Evolutionary conservation across 495 filamentous ascomycete genomes (phyloP), one percentile per base, ranked within the genome.

Genomic region (Cenococcum geophilum): DNA sequence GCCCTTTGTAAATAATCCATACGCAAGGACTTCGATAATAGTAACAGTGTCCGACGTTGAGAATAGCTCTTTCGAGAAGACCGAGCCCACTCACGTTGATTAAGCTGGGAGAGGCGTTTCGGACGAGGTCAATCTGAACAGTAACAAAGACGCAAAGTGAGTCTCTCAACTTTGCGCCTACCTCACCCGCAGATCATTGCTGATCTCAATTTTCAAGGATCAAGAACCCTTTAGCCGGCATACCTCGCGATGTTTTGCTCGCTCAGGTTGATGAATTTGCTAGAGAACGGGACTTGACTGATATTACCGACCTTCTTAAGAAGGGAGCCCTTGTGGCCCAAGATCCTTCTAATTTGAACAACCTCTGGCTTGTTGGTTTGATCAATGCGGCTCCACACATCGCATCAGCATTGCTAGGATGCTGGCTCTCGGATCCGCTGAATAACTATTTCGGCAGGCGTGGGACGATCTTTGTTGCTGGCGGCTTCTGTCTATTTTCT

Each of bases 341-440:
- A 62, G 72, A 77, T 56, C 80, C 80, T 1, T 62, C 59, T 20
- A 63, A 36, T 22, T 61, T 68, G 6, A 66, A 64, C 14, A 82
- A 88, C 66, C 70, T 77, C 22, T 86, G 84, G 78, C 72, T 88
- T 32, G 77, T 86, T 35, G 85, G 85, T 34, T 62, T 86, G 14
- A 74, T 88, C 59, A 88, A 88, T 64, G 76, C 83, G 16, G 73
- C 75, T 63, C 76, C 78, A 55, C 82, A 78, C 55, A 72, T 75
- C 57, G 67, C 67, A 60, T 71, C 72, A 58, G 67, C 71, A 22
- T 69, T 78, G 40, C 20, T 73, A 69, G 83, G 83, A n/a, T 85
- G 78, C 64, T 86, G 83, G 83, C 61, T 79, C 2, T 85, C 82
- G 20, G 83, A 86, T 56, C 82, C 83, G 1, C 60, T 75, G 51